These are phyloP conservation scores for Phaffomyces opuntiae DNA, from an alignment of 805 yeast species.

Conservation along the genomic window DNA sequence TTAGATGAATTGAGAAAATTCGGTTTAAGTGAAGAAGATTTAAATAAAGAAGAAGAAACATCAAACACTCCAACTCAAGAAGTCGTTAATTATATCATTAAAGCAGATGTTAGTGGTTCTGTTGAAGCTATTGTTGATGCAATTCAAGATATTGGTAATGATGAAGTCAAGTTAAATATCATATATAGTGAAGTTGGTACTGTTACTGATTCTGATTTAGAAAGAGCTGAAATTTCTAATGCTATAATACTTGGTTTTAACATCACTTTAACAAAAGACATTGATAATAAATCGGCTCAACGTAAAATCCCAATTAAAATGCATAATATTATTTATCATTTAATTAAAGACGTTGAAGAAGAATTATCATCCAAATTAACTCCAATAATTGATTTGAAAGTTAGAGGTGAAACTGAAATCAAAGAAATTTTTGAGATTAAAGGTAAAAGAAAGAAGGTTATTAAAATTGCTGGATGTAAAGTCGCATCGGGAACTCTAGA, in stretches of 20 bases:
- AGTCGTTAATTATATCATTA: slow-evolving; percentile 58
- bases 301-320: slow-evolving; percentile 51
- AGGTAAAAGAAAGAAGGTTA: slow-evolving; percentile 43
- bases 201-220: slow-evolving; percentile 60
- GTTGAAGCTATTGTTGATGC: slow-evolving; percentile 88
- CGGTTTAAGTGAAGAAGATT: slow-evolving; percentile 44
- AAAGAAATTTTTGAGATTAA: slow-evolving; percentile 68
- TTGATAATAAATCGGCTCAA: slow-evolving; percentile 46
- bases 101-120: slow-evolving; percentile 92
- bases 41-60: slow-evolving; percentile 10
- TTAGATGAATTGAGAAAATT: slow-evolving; percentile 50
- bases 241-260: slow-evolving; percentile 80
- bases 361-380: slow-evolving; percentile 52
- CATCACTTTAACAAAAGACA: slow-evolving; percentile 55
- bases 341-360: slow-evolving; percentile 76
- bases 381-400: slow-evolving; percentile 61
- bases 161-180: slow-evolving; percentile 67
- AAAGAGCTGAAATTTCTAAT: slow-evolving; percentile 59
- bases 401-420: slow-evolving; percentile 59
- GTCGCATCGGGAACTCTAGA: slow-evolving; percentile 63
- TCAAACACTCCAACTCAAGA: slow-evolving; percentile 19
- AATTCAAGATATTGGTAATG: slow-evolving; percentile 77
- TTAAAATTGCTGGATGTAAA: slow-evolving; percentile 82
- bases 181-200: slow-evolving; percentile 73
- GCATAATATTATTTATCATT: slow-evolving; percentile 78